Evolutionary conservation across 2,329 filamentous ascomycete species (phyloP), one percentile per base, ranked within the genome.

Genomic region (Ophiostoma australiae): DNA sequence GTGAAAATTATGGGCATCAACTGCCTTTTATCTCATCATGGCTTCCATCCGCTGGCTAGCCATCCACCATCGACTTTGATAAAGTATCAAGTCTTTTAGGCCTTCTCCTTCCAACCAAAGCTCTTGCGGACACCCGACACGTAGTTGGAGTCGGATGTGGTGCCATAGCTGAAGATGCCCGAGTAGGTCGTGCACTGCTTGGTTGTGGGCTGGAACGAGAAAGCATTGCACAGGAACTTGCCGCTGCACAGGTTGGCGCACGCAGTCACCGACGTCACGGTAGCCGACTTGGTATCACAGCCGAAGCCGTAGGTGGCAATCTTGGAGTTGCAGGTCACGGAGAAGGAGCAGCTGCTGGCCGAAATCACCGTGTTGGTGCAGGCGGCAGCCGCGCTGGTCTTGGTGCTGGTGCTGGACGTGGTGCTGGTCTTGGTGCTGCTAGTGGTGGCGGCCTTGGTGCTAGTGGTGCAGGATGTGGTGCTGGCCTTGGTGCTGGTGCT

Each of bases 181-280:
- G 3, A 1, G 65, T 69, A 70, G 17, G 71, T 67, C 10, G 35
- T 72, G 73, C 73, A 73, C 31, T 58, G 7, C 23, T 67, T 35
- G 6, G 15, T 61, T 6, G 41, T 35, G 15, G 39, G n/a, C 17
- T 61, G 10, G 66, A 44, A 74, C 11, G 39, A 39, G n/a, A 71
- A 74, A 69, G 37, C 44, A 27, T 70, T 69, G 73, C 73, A 74
- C 39, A 23, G 15, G 23, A 41, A n/a, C 39, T 31, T 31, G 37
- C 4, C 11, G n/a, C 11, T 3, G 39, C 17, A n/a, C 37, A 33
- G 35, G 67, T 13, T 39, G 66, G 61, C 70, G 68, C 72, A 73
- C 23, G 69, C n/a, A 4, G 37, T 39, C 27, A 69, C 41, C n/a
- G 55, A 39, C 11, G 2, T 7, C 61, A 55, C n/a, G 11, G n/a